These are phyloP conservation scores for Trifolium subterraneum DNA, from an alignment of 306 rosid genomes.

Conservation along the genomic window DNA sequence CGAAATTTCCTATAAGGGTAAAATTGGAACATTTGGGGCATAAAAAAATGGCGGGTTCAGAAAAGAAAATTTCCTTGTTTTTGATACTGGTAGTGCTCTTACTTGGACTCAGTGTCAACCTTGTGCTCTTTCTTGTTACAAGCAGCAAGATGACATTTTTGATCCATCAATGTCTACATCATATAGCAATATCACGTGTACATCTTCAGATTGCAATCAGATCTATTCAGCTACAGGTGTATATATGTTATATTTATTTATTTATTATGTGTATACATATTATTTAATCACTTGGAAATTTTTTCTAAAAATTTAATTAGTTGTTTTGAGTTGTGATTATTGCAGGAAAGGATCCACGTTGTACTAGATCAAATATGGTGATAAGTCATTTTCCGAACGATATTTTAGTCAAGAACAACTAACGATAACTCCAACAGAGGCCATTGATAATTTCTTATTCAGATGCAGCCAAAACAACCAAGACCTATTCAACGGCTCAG, in stretches of 20 bases:
- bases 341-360: constrained; percentile 45
- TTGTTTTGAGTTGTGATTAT: neutral
- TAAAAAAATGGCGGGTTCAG: no score
- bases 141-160: constrained; percentile 56
- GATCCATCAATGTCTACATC: constrained; percentile 55
- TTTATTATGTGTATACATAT: no score
- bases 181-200: constrained; percentile 58
- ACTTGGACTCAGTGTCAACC: constrained; percentile 90
- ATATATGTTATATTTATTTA: no score
- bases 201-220: constrained; percentile 49
- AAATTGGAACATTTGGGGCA: no score
- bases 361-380: constrained; percentile 59
- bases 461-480: constrained; percentile 80
- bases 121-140: constrained; percentile 56
- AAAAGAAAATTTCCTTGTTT: no score
- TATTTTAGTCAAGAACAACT: constrained; percentile 58
- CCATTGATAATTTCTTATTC: constrained; percentile 48
- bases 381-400: constrained; percentile 62
- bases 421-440: constrained; percentile 40
- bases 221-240: constrained; percentile 61
- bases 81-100: constrained; percentile 75
- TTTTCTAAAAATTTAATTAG: neutral
- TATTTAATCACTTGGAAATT: no score
- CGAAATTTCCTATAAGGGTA: no score
- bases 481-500: constrained; percentile 61